phyloP scores from a whole-genome alignment of 805 yeast species.

The Ogataea dorogensis region DNA sequence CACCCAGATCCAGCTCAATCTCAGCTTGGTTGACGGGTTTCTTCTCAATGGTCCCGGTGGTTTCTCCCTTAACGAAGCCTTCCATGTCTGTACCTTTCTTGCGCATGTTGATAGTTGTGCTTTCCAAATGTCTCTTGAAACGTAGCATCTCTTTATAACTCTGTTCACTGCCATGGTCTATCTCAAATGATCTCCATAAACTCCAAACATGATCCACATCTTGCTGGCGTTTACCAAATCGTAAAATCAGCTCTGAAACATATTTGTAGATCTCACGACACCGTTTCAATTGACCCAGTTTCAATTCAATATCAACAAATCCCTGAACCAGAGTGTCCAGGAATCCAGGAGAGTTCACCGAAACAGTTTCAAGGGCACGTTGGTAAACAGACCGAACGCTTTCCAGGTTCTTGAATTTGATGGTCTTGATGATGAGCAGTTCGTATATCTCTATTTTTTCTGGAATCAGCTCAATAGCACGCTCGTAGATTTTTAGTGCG shows the following conservation, averaged over 20 bases:
- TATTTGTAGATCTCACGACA: slow-evolving; percentile 63
- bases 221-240: slow-evolving; percentile 28
- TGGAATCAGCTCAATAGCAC: slow-evolving; percentile 37
- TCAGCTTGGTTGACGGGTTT: slow-evolving; percentile 27
- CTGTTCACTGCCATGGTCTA: slow-evolving; percentile 65
- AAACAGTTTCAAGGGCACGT: slow-evolving; percentile 42
- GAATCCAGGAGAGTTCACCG: slow-evolving; percentile 29
- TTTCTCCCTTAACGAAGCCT: slow-evolving; percentile 49
- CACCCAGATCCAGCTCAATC: slow-evolving; percentile 52
- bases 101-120: slow-evolving; percentile 23
- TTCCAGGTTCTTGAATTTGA: slow-evolving; percentile 39
- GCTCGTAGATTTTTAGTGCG: slow-evolving; percentile 46
- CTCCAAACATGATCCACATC: slow-evolving; percentile 49
- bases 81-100: slow-evolving; percentile 26
- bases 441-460: slow-evolving; percentile 44
- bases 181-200: slow-evolving; percentile 73
- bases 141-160: slow-evolving; percentile 74
- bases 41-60: slow-evolving; percentile 29
- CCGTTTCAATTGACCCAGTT: slow-evolving; percentile 51
- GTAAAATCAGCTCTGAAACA: slow-evolving; percentile 45
- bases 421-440: slow-evolving; percentile 40
- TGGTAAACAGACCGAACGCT: slow-evolving; percentile 50
- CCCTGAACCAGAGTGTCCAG: slow-evolving; percentile 44
- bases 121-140: slow-evolving; percentile 44
- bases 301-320: slow-evolving; percentile 58